Percentiles rank a stretch among this genome's conserved stretches.
Conservation (phyloP, 2,329 filamentous ascomycete species). For the Colletotrichum noveboracense region DNA sequence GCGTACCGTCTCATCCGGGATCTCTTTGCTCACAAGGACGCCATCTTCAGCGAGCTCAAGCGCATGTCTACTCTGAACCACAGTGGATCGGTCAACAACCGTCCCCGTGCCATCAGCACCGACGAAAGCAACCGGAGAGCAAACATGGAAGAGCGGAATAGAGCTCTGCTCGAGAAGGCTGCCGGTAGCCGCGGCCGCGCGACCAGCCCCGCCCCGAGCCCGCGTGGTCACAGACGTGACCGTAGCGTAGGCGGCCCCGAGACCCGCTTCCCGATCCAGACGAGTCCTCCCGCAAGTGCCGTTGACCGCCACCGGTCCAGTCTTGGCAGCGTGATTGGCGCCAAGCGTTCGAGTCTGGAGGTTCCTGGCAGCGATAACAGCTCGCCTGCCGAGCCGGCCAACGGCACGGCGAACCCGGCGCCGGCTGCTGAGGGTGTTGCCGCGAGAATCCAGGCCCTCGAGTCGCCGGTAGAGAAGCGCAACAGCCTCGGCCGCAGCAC, state of each 20-base stretch:
- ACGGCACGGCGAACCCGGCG: slow-evolving; percentile 38
- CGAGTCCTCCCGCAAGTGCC: slow-evolving; percentile 60
- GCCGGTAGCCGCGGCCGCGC: slow-evolving; percentile 72
- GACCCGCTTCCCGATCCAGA: slow-evolving; percentile 85
- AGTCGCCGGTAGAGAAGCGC: slow-evolving; percentile 59
- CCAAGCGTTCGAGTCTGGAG: slow-evolving; percentile 76
- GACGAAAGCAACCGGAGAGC: slow-evolving; percentile 95
- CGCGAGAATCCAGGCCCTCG: slow-evolving; percentile 22
- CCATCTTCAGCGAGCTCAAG: slow-evolving; percentile 95
- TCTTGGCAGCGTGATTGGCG: slow-evolving; percentile 52
- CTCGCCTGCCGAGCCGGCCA: slow-evolving; percentile 44
- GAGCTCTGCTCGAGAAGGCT: slow-evolving; percentile 75
- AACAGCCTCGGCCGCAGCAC: slow-evolving; percentile 65
- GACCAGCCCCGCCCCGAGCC: slow-evolving; percentile 72
- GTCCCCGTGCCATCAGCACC: slow-evolving; percentile 87
- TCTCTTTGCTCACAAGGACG: slow-evolving; percentile 90
- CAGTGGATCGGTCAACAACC: slow-evolving; percentile 59
- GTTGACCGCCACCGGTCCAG: slow-evolving; percentile 56
- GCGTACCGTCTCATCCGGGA: slow-evolving; percentile 90
- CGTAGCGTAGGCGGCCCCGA: slow-evolving; percentile 75
- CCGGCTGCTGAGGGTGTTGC: slow-evolving; percentile 13
- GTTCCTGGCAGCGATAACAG: slow-evolving; percentile 69
- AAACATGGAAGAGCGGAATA: slow-evolving; percentile 91
- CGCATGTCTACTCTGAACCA: slow-evolving; percentile 78
- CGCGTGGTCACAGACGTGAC: slow-evolving; percentile 74